Base-by-base conservation (phyloP, 108 stramenopile genomes). In the Skeletonema costatum region DNA sequence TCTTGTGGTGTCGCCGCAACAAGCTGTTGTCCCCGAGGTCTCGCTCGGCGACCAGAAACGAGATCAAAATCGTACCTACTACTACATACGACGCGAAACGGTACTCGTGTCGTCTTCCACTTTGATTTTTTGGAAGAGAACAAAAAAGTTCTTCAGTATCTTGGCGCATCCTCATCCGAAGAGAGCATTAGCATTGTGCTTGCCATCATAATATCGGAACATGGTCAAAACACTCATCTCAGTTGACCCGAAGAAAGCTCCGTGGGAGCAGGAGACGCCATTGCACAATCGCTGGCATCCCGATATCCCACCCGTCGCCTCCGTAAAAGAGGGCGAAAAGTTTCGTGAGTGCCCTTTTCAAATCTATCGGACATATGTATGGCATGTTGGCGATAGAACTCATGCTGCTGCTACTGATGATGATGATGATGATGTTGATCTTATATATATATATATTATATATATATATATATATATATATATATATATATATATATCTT, bases 211-310 rank as follows among this genome's bases (percentile, higher is more conserved):
- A 41, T 12, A 12, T 41, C 0, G 12, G 39, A 46, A 16, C 29
- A 88, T 88, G 87, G 65, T 68, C 10, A 85, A 86, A 50, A 87
- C 65, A 46, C 56, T 88, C 66, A 87, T 88, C 2, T 87, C 86
- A 35, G 84, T 85, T 30, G 88, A 89, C 53, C 86, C 84, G 5
- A 87, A 85, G 59, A 79, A 80, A 48, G 35, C 62, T 32, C 88
- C 88, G 11, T 87, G 88, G 88, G 84, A 89, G 64, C 88, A 89
- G 51, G 86, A 89, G 44, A 85, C 78, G 44, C 88, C 88, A 0
- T 73, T 89, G 25, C 88, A 89, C 70, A 89, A 89, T 64, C 77
- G 88, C n/a, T 89, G 88, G 88, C 88, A 89, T 73, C 88, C 89
- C 2, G 85, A 86, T 42, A 87, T 90, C 59, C 89, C 89, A 44